Percentiles rank a stretch among this genome's conserved stretches.
Conservation (phyloP, 495 filamentous ascomycete species). For the Xylaria cubensis region DNA sequence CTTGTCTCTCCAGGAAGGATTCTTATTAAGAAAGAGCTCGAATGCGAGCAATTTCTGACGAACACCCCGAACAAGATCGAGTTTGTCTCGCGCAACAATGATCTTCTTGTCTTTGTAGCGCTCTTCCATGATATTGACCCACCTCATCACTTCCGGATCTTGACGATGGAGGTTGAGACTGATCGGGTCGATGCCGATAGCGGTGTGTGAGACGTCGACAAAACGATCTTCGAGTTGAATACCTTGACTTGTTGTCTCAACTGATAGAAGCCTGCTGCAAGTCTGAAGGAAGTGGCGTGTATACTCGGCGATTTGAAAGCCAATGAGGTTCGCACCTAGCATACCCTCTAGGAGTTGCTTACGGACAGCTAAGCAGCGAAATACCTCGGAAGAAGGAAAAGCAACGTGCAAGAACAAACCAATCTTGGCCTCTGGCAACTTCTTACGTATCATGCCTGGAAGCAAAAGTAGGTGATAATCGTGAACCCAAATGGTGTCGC, state of each 20-base stretch:
- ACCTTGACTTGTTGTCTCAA: slow-evolving; percentile 86
- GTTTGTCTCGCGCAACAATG: slow-evolving; percentile 91
- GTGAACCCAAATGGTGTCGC: slow-evolving; percentile 91
- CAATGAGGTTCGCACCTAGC: slow-evolving; percentile 86
- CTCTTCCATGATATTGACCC: slow-evolving; percentile 79
- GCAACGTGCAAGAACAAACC: slow-evolving; percentile 95
- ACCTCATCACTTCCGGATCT: slow-evolving; percentile 72
- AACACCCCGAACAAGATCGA: slow-evolving; percentile 88
- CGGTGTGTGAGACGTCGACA: slow-evolving; percentile 78
- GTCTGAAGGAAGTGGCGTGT: slow-evolving; percentile 92
- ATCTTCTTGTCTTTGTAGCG: slow-evolving; percentile 84
- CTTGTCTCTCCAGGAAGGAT: slow-evolving; percentile 86
- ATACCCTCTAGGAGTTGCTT: slow-evolving; percentile 88
- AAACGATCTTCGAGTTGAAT: slow-evolving; percentile 92
- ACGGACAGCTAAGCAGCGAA: slow-evolving; percentile 84
- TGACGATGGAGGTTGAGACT: slow-evolving; percentile 74
- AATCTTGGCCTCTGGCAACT: slow-evolving; percentile 87
- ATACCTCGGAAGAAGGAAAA: slow-evolving; percentile 94
- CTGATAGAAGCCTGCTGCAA: slow-evolving; percentile 83
- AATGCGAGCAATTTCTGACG: slow-evolving; percentile 90
- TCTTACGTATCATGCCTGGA: slow-evolving; percentile 86
- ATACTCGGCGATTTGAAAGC: slow-evolving; percentile 93
- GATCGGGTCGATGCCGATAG: slow-evolving; percentile 84
- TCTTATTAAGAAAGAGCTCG: slow-evolving; percentile 90
- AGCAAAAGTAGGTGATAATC: slow-evolving; percentile 94